Evolutionary conservation across 352 stramenopile genomes (phyloP).

Genomic region (Phytopythium helicoides): DNA sequence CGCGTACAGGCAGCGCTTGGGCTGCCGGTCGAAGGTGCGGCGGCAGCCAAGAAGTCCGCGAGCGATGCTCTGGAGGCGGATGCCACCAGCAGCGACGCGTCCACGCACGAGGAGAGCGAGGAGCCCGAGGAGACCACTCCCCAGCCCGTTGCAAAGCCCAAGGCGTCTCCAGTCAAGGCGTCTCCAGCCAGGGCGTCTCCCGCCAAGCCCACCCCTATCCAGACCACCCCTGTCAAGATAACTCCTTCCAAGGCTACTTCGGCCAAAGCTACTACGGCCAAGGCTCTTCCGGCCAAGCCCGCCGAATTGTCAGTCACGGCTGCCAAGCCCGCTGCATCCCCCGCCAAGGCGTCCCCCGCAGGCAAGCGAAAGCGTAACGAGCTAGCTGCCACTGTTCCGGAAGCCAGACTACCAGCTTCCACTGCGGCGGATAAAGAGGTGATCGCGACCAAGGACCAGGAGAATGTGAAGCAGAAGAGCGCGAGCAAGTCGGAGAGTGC

Average conservation of each 20-base stretch:
- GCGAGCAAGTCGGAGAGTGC: background rate
- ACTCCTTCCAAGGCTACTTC: background rate
- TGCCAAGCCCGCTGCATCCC: background rate
- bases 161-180: slow-evolving; percentile 11
- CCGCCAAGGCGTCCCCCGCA: background rate
- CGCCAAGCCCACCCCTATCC: too few species aligned
- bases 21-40: background rate
- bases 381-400: background rate
- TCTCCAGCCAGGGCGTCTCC: slow-evolving; percentile 6
- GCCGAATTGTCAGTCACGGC: too few species aligned
- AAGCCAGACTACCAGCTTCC: background rate
- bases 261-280: too few species aligned
- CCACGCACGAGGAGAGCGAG: slow-evolving; percentile 14
- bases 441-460: background rate
- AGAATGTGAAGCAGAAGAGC: background rate
- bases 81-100: background rate
- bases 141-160: background rate
- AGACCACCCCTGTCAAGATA: too few species aligned
- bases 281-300: too few species aligned
- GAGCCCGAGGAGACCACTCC: slow-evolving; percentile 4
- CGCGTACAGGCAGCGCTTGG: slow-evolving; percentile 17
- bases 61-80: slow-evolving; percentile 4
- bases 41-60: slow-evolving; percentile 8
- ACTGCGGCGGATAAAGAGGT: background rate
- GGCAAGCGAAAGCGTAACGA: slow-evolving; percentile 6